A percentile compares a stretch with the other conserved stretches of the same genome.
phyloP scores from a whole-genome alignment of 192 early-diverging fungal species.

The Umbelopsis ramanniana region DNA sequence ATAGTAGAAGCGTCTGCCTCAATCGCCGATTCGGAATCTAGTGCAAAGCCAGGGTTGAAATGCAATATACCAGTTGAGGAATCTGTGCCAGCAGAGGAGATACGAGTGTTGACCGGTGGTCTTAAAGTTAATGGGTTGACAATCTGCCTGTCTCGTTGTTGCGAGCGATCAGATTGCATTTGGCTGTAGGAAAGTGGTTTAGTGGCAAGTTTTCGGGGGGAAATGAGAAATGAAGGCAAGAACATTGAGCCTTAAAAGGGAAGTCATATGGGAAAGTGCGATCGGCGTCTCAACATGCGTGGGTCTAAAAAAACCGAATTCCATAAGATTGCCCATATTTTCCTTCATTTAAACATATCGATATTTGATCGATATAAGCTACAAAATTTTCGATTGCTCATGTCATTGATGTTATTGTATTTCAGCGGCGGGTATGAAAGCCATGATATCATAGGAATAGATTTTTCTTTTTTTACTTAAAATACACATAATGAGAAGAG shows the following conservation, averaged over 20 bases:
- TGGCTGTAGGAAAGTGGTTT: neutral
- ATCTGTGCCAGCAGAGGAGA: conserved; percentile 2
- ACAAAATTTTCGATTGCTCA: no score
- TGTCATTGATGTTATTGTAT: no score
- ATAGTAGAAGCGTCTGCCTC: conserved; percentile 13
- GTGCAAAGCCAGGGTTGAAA: conserved; percentile 1
- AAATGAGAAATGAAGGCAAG: neutral
- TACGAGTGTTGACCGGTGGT: neutral
- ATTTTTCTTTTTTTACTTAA: no score
- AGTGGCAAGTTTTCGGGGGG: neutral
- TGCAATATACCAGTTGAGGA: neutral
- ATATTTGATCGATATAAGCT: no score
- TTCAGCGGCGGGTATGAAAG: no score
- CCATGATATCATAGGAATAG: no score
- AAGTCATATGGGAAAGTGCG: no score
- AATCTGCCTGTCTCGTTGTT: neutral
- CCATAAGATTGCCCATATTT: neutral
- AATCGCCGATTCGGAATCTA: conserved; percentile 9
- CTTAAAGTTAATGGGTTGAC: neutral
- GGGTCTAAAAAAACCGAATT: no score
- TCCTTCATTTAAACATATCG: neutral
- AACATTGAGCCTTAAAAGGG: neutral
- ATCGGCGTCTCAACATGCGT: no score
- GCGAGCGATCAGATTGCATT: neutral
- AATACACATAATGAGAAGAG: no score